Evolutionary conservation across 495 filamentous ascomycete genomes (phyloP).

Genomic region (Immersiella caudata): DNA sequence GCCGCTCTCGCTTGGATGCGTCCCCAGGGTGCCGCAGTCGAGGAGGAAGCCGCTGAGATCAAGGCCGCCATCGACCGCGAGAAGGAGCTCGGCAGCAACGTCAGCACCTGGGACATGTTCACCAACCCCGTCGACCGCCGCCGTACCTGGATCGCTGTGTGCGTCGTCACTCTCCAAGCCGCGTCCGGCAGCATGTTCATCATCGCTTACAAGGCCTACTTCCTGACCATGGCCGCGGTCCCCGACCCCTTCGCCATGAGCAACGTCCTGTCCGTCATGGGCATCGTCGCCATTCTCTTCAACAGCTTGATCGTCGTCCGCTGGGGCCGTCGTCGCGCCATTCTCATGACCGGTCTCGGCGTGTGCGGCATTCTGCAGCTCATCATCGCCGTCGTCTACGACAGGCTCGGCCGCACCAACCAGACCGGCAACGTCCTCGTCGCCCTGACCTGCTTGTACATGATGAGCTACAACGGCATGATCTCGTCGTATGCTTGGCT

Average conservation of each 20-base stretch:
- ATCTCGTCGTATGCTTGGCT: conserved; percentile 64
- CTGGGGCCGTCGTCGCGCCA: conserved; percentile 56
- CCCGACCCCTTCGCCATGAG: conserved; percentile 62
- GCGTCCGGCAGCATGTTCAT: conserved; percentile 65
- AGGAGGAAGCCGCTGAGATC: conserved; percentile 56
- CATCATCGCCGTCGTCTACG: conserved; percentile 58
- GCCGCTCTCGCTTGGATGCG: conserved; percentile 54
- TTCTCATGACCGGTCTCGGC: conserved; percentile 57
- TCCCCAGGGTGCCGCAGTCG: conserved; percentile 46
- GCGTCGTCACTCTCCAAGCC: conserved; percentile 57
- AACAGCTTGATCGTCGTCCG: conserved; percentile 57
- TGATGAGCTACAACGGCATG: conserved; percentile 58
- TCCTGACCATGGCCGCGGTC: conserved; percentile 65
- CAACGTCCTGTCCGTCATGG: conserved; percentile 58
- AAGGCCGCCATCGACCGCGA: conserved; percentile 55
- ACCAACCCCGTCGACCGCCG: conserved; percentile 56
- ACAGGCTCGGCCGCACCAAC: conserved; percentile 47
- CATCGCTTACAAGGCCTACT: conserved; percentile 67
- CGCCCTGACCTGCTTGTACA: conserved; percentile 58
- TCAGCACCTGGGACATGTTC: conserved; percentile 56
- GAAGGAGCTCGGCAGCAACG: conserved; percentile 43
- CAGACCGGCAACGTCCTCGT: conserved; percentile 58
- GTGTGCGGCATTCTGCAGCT: conserved; percentile 59
- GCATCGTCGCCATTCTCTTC: conserved; percentile 59
- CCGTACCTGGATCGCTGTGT: conserved; percentile 53